Evolutionary conservation across 805 yeast species (phyloP).

Genomic region (Komagataella mondaviorum): DNA sequence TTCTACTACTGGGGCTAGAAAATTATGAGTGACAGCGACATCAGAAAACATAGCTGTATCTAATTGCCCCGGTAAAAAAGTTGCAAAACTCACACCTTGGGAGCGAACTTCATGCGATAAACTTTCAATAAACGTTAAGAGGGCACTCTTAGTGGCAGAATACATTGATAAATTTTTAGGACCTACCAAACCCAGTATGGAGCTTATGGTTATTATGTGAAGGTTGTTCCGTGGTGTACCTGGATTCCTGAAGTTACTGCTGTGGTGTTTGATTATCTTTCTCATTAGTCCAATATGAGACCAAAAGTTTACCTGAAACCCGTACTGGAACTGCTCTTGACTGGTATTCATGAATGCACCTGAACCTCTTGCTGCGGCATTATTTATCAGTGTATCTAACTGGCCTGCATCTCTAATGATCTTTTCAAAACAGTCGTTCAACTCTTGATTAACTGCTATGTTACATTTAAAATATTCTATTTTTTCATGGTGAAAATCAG

Average conservation of each 20-base stretch:
- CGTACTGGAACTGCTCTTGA: constrained; percentile 8
- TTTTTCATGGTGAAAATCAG: background rate
- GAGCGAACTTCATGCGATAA: constrained; percentile 23
- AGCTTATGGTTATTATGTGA: constrained; percentile 28
- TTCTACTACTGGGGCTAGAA: constrained; percentile 35
- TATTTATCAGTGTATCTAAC: constrained; percentile 26
- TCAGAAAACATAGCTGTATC: constrained; percentile 34
- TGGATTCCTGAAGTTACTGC: constrained; percentile 19
- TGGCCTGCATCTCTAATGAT: constrained; percentile 7
- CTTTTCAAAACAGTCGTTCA: constrained; percentile 13
- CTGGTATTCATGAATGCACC: constrained; percentile 14
- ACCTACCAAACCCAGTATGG: constrained; percentile 33
- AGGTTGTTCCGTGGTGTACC: constrained; percentile 10
- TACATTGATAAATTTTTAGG: constrained; percentile 34
- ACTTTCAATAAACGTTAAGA: constrained; percentile 29
- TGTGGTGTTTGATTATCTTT: constrained; percentile 12
- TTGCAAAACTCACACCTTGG: constrained; percentile 11
- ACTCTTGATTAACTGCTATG: constrained; percentile 5
- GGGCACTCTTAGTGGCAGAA: constrained; percentile 35
- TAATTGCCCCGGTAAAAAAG: constrained; percentile 39
- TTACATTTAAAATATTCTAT: constrained; percentile 15
- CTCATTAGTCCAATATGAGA: constrained; percentile 29
- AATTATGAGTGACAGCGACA: constrained; percentile 21
- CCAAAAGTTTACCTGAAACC: constrained; percentile 25
- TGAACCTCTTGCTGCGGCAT: constrained; percentile 34